Evolutionary conservation across 2,329 filamentous ascomycete species (phyloP).

Genomic region (Aspergillus terreus): DNA sequence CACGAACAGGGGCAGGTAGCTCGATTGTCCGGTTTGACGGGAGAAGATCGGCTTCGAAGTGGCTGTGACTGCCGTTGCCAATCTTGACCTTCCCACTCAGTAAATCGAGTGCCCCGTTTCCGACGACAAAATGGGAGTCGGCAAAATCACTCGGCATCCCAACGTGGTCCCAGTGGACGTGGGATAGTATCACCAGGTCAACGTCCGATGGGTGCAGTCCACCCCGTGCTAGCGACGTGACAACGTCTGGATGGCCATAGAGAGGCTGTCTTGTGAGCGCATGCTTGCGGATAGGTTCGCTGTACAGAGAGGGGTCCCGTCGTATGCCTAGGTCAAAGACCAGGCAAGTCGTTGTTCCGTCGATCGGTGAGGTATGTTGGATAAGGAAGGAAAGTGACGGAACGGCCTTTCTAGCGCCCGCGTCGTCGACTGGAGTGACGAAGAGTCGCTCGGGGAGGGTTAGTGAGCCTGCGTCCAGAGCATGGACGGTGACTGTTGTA

Average conservation of each 20-base stretch:
- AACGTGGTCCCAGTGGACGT: constrained; percentile 44
- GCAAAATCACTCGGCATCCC: constrained; percentile 39
- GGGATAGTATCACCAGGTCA: constrained; percentile 40
- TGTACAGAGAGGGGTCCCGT: constrained; percentile 19
- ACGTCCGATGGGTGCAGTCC: constrained; percentile 36
- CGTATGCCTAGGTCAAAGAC: constrained; percentile 30
- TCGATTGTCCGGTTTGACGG: constrained; percentile 20
- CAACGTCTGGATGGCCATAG: constrained; percentile 20
- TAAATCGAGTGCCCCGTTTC: constrained; percentile 21
- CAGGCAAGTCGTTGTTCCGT: constrained; percentile 5
- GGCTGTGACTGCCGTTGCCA: constrained; percentile 17
- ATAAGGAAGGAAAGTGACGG: constrained; percentile 31
- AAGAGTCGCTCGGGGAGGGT: background rate
- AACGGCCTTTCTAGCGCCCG: constrained; percentile 10
- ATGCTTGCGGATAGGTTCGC: constrained; percentile 19
- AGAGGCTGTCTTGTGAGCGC: constrained; percentile 21
- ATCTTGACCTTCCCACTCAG: constrained; percentile 1
- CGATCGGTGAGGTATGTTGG: constrained; percentile 17
- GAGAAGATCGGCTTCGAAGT: constrained; percentile 25
- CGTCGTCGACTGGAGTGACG: background rate
- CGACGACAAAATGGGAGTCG: constrained; percentile 37
- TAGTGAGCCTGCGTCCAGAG: background rate
- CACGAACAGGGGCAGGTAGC: constrained; percentile 1
- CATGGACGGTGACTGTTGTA: background rate
- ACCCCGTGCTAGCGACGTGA: constrained; percentile 32